Percentiles rank a stretch among this genome's conserved stretches.
Conservation (phyloP, 202 grass and related monocot species). For the Hordeum pubiflorum region DNA sequence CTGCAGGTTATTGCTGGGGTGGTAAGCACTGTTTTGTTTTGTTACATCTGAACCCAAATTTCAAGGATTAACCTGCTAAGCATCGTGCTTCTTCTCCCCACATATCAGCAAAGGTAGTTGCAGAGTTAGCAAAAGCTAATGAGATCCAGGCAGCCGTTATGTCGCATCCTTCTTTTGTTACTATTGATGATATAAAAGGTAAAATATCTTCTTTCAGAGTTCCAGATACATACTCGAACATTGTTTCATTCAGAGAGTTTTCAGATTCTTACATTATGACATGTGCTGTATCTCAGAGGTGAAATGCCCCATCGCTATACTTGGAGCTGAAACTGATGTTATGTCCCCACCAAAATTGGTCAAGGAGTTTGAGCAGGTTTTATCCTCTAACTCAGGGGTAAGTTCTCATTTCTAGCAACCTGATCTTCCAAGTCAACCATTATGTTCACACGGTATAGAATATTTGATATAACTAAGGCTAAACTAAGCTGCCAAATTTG, state of each 20-base stretch:
- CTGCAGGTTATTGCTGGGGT: constrained; percentile 87
- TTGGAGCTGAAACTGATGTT: constrained; percentile 56
- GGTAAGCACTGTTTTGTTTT: constrained; percentile 29
- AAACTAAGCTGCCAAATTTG: neutral
- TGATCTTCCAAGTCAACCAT: neutral
- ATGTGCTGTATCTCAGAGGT: constrained; percentile 34
- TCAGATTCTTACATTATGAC: neutral
- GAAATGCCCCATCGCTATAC: constrained; percentile 51
- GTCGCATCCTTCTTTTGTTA: constrained; percentile 52
- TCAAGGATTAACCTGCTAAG: neutral
- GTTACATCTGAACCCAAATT: neutral
- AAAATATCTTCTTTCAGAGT: neutral
- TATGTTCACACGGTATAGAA: neutral
- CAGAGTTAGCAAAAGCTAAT: constrained; percentile 53
- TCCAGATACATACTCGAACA: neutral
- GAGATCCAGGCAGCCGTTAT: constrained; percentile 59
- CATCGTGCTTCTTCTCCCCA: neutral
- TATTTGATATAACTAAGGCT: neutral
- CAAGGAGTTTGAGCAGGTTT: constrained; percentile 48
- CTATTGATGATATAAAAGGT: constrained; percentile 71
- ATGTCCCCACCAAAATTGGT: constrained; percentile 37
- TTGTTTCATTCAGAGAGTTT: neutral
- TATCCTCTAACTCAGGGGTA: constrained; percentile 45
- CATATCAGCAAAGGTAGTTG: constrained; percentile 64
- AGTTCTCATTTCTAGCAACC: constrained; percentile 11